These are phyloP conservation scores for Cinnamomum micranthum DNA, from an alignment of 164 flowering plant species.

Conservation along the genomic window DNA sequence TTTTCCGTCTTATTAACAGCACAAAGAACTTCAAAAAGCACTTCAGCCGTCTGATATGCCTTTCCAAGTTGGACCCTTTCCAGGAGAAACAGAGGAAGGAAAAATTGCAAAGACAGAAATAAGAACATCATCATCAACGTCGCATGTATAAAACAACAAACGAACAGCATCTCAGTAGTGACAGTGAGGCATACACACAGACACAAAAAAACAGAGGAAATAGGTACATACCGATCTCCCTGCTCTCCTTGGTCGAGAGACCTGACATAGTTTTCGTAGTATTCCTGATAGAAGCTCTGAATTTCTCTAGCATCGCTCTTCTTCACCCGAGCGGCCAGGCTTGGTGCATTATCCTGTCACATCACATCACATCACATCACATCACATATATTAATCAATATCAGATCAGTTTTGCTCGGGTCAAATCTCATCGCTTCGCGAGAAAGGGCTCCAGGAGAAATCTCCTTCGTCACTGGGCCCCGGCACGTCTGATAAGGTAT, in stretches of 20 bases:
- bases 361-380: no score
- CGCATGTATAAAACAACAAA: no score
- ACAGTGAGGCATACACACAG: not conserved
- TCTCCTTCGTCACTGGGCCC: no score
- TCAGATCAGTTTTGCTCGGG: no score
- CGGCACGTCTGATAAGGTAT: no score
- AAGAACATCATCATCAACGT: not conserved
- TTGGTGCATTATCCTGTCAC: slow-evolving; percentile 77
- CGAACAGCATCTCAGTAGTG: not conserved
- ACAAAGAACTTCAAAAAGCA: slow-evolving; percentile 95
- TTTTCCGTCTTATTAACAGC: slow-evolving; percentile 94
- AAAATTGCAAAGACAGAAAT: not conserved
- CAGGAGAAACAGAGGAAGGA: not conserved
- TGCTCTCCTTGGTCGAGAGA: slow-evolving; percentile 91
- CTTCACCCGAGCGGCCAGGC: slow-evolving; percentile 78
- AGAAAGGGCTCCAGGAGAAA: no score
- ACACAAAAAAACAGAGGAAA: not conserved
- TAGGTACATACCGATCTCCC: slow-evolving; percentile 68
- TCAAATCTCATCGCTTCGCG: no score
- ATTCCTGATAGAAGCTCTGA: slow-evolving; percentile 81
- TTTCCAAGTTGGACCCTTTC: slow-evolving; percentile 86
- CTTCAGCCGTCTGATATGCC: slow-evolving; percentile 96
- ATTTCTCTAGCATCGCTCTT: slow-evolving; percentile 97
- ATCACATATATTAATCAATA: no score
- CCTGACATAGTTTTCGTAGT: slow-evolving; percentile 77